Conservation (phyloP, 2,329 filamentous ascomycete species). For the Arthroderma sp. region DNA sequence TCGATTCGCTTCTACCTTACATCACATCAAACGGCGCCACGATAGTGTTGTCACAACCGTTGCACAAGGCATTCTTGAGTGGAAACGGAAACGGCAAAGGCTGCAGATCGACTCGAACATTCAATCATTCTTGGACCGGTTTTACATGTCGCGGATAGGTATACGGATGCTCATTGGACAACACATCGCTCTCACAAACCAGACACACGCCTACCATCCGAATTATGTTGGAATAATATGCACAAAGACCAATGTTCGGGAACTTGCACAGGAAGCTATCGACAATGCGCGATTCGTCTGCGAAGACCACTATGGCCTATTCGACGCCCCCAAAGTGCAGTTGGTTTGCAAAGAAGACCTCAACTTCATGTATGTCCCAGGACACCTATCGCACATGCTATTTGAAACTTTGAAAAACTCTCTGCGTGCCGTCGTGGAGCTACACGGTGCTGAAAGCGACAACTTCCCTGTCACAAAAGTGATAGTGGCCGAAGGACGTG, state of each 20-base stretch:
- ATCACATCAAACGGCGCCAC: conserved; percentile 90
- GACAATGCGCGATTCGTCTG: conserved; percentile 99
- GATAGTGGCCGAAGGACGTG: conserved; percentile 91
- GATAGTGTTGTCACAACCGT: conserved; percentile 97
- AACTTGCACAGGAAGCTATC: conserved; percentile 91
- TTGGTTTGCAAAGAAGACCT: conserved; percentile 88
- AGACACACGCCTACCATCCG: conserved; percentile 75
- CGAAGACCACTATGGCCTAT: conserved; percentile 94
- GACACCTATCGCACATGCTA: conserved; percentile 98
- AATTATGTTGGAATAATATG: conserved; percentile 98
- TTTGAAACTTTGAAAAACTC: conserved; percentile 99
- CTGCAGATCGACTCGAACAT: conserved; percentile 98
- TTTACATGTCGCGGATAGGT: conserved; percentile 99
- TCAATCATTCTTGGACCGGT: conserved; percentile 92
- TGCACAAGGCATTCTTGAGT: conserved; percentile 93
- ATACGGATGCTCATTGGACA: conserved; percentile 99
- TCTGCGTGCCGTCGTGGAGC: conserved; percentile 88
- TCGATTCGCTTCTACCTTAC: conserved; percentile 73
- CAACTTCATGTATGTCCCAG: conserved; percentile 98
- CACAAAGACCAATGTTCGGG: conserved; percentile 92
- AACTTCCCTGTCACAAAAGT: conserved; percentile 95
- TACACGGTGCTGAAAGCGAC: conserved; percentile 85
- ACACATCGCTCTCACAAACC: conserved; percentile 92
- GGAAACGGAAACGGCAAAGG: conserved; percentile 88
- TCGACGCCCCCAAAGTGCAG: conserved; percentile 92